Evolutionary conservation across 805 yeast species (phyloP).

Genomic region (Candida schatavii): DNA sequence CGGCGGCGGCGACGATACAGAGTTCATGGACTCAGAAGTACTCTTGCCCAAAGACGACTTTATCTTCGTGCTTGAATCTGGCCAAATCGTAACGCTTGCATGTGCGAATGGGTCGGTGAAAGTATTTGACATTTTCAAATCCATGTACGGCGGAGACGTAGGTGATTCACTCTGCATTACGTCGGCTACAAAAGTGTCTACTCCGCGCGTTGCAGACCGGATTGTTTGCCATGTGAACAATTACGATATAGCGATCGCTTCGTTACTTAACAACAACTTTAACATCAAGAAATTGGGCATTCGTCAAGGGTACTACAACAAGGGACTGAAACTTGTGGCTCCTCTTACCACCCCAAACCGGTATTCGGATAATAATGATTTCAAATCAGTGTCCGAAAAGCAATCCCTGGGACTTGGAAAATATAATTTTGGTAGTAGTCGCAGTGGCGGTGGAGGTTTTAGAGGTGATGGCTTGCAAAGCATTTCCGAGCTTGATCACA

Average conservation of each 20-base stretch:
- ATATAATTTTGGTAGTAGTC: neutral
- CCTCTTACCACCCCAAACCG: constrained; percentile 9
- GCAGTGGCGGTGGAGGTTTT: neutral
- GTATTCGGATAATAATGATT: constrained; percentile 14
- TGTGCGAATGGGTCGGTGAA: constrained; percentile 47
- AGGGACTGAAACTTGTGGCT: constrained; percentile 11
- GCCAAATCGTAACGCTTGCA: constrained; percentile 46
- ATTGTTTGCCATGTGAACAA: constrained; percentile 52
- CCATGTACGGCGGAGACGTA: constrained; percentile 14
- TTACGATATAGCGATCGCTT: constrained; percentile 57
- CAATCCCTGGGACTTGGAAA: neutral
- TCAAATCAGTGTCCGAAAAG: constrained; percentile 8
- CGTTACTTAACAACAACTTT: constrained; percentile 68
- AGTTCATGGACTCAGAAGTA: neutral
- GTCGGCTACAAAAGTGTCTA: constrained; percentile 53
- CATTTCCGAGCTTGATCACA: neutral
- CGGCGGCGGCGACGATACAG: neutral
- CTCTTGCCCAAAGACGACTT: constrained; percentile 39
- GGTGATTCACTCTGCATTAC: constrained; percentile 24
- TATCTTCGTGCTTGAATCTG: constrained; percentile 50
- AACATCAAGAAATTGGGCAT: constrained; percentile 50
- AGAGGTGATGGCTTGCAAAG: neutral
- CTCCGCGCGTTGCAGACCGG: constrained; percentile 76
- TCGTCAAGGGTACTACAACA: constrained; percentile 46
- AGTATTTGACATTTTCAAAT: constrained; percentile 22